Percentiles rank a stretch among this genome's conserved stretches.
These are phyloP conservation scores for Fusarium vanettenii DNA, from an alignment of 2,329 filamentous ascomycete species.

Conservation along the genomic window DNA sequence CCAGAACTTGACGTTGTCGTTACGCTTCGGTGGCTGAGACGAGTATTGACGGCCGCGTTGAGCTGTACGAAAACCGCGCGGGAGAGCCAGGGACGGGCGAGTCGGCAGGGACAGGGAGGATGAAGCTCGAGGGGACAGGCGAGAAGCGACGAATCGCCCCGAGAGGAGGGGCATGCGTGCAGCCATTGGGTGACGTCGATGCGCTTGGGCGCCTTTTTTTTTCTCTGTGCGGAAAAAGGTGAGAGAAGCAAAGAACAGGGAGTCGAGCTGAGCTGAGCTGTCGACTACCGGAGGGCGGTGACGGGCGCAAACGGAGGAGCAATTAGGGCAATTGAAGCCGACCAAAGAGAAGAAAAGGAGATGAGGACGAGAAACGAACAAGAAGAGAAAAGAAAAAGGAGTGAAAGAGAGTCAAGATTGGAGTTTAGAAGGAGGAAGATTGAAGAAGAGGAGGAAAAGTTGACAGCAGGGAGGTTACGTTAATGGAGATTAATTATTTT, in stretches of 20 bases:
- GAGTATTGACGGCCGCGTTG: conserved; percentile 54
- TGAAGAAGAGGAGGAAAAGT: background rate
- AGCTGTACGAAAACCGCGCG: conserved; percentile 23
- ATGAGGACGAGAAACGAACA: background rate
- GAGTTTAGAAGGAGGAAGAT: background rate
- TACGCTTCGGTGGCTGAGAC: conserved; percentile 52
- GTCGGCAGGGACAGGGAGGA: conserved; percentile 5
- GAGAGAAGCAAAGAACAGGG: background rate
- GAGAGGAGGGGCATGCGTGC: conserved; percentile 45
- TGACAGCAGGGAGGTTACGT: background rate
- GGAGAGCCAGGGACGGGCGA: conserved; percentile 13
- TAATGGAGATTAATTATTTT: conserved; percentile 8
- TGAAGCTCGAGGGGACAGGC: conserved; percentile 26
- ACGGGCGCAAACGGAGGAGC: conserved; percentile 13
- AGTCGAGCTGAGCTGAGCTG: conserved; percentile 5
- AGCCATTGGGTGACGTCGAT: conserved; percentile 44
- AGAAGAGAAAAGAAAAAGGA: background rate
- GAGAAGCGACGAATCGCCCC: conserved; percentile 41
- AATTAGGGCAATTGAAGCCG: background rate
- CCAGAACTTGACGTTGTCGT: conserved; percentile 65
- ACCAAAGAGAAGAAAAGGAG: conserved; percentile 2
- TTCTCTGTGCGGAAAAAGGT: background rate
- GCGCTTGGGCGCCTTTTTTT: background rate
- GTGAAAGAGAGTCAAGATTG: background rate
- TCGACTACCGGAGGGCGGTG: conserved; percentile 26